phyloP scores from a whole-genome alignment of 192 early-diverging fungal genomes.

The Backusella liffmaniae region DNA sequence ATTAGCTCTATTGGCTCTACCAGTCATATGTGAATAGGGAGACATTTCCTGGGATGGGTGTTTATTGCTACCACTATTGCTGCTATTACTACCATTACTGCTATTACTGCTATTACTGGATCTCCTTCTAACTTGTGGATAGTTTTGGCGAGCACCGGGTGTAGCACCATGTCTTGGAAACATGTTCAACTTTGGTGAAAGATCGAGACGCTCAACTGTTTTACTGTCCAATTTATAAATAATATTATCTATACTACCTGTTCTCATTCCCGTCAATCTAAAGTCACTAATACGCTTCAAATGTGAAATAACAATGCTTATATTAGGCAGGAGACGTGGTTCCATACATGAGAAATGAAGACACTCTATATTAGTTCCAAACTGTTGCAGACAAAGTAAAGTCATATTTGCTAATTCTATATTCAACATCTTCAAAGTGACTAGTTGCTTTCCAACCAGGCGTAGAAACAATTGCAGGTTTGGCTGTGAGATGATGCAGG shows the following conservation, averaged over 20 bases:
- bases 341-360: constrained; percentile 32
- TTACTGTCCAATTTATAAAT: constrained; percentile 1
- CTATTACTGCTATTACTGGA: neutral
- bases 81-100: neutral
- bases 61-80: neutral
- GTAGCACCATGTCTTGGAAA: constrained; percentile 12
- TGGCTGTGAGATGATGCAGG: constrained; percentile 24
- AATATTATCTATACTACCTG: constrained; percentile 18
- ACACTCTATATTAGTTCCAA: constrained; percentile 12
- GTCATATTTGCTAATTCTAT: constrained; percentile 26
- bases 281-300: constrained; percentile 21
- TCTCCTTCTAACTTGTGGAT: neutral
- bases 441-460: constrained; percentile 5
- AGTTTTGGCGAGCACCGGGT: neutral
- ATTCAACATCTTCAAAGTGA: constrained; percentile 26
- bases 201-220: constrained; percentile 14
- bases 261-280: constrained; percentile 21
- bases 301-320: constrained; percentile 8
- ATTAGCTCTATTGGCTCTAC: neutral
- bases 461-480: constrained; percentile 21
- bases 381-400: constrained; percentile 22
- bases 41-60: neutral
- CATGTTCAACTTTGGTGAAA: constrained; percentile 32
- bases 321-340: constrained; percentile 5
- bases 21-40: neutral